phyloP scores from a whole-genome alignment of 1,284 basidiomycete species.

The Ustilago bromivora region DNA sequence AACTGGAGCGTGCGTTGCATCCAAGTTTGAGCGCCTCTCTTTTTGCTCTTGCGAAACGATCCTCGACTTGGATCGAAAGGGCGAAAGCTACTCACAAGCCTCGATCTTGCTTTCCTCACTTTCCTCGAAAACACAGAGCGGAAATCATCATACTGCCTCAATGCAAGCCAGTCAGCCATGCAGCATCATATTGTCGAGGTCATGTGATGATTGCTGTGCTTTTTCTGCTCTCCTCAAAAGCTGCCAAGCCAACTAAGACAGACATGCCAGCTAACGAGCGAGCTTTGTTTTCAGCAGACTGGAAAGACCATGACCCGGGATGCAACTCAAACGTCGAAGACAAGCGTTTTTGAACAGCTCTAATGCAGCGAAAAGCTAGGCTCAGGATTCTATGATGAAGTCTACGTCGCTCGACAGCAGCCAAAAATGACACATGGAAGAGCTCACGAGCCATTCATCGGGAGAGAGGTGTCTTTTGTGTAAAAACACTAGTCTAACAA shows the following conservation, averaged over 20 bases:
- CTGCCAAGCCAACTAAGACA: conserved; percentile 6
- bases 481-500: background rate
- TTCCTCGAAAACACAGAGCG: background rate
- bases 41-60: conserved; percentile 7
- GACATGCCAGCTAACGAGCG: background rate
- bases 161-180: conserved; percentile 12
- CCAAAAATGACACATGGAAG: conserved; percentile 16
- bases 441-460: conserved; percentile 21
- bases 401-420: conserved; percentile 38
- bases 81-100: conserved; percentile 1
- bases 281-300: background rate
- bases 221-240: background rate
- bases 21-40: background rate
- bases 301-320: background rate
- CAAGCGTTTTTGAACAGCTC: background rate
- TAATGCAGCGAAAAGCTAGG: background rate
- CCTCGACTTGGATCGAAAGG: conserved; percentile 15
- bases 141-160: conserved; percentile 4
- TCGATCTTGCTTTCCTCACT: background rate
- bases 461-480: no score
- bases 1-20: conserved; percentile 18
- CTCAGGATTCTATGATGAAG: background rate
- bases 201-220: background rate
- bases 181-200: conserved; percentile 8
- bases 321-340: background rate